Evolutionary conservation across 2,329 filamentous ascomycete genomes (phyloP), one percentile per base, ranked within the genome.

Genomic region (Colletotrichum echinochloae): DNA sequence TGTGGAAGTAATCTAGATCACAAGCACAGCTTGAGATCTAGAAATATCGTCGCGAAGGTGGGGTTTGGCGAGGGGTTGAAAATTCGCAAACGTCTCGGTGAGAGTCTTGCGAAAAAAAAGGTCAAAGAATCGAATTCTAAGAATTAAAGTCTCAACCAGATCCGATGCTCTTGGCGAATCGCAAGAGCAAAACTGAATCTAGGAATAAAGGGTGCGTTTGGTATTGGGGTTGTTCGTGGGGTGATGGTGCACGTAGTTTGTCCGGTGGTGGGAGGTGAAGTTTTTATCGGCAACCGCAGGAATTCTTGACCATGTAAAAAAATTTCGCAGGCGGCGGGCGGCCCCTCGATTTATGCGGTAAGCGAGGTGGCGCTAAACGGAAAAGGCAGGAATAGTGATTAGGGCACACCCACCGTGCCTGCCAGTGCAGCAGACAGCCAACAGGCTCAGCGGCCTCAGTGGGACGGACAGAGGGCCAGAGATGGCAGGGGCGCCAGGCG

Each of bases 21-120:
- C 92, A 94, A 92, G 91, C 92, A 83, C 86, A 85, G 91, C 88
- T 90, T 92, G 89, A 87, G 89, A 94, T 88, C 91, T 90, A 90
- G 87, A 85, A 71, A 71, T 71, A 71, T 70, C 54, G 69, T 71
- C 66, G 69, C 55, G 69, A 69, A 71, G 69, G 69, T 70, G 69
- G 69, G 69, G 69, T 65, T 71, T 76, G 72, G 74, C 73, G 78
- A 78, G 77, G 76, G 73, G 77, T 75, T 80, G 75, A 78, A 81
- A 78, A 76, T 81, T 79, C 80, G 83, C 76, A 74, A 76, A 77
- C 57, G 68, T 71, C 68, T 71, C 68, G 48, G 33, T 59, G 65
- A 71, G 57, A 52, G 68, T 54, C 48, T 57, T 69, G 68, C 68
- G 59, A 71, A 57, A 57, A 75, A 70, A 62, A 59, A 75, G 68